phyloP scores from a whole-genome alignment of 2,329 filamentous ascomycete genomes.

The Colletotrichum siamense region DNA sequence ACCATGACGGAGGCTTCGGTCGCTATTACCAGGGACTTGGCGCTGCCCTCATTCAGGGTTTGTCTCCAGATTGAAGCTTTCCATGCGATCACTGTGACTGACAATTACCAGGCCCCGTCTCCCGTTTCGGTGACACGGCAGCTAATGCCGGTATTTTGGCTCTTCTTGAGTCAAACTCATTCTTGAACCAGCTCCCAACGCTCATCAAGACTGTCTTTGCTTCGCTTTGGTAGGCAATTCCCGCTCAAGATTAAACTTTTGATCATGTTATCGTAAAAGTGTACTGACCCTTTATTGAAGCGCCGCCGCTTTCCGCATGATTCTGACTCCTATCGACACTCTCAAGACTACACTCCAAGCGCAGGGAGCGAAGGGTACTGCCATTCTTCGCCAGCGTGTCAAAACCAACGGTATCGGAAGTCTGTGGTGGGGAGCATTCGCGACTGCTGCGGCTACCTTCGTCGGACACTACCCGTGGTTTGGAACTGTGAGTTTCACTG shows the following conservation, averaged over 20 bases:
- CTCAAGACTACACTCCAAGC: conserved; percentile 56
- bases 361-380: conserved; percentile 47
- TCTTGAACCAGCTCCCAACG: conserved; percentile 46
- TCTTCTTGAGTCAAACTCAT: conserved; percentile 50
- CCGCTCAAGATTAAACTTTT: neutral
- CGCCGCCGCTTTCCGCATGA: conserved; percentile 51
- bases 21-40: conserved; percentile 52
- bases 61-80: neutral
- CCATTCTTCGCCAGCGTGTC: conserved; percentile 47
- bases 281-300: conserved; percentile 24
- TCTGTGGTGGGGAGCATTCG: conserved; percentile 55
- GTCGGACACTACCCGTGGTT: conserved; percentile 57
- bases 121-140: conserved; percentile 53
- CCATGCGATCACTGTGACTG: neutral
- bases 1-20: conserved; percentile 43
- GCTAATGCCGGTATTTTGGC: conserved; percentile 56
- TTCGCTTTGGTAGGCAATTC: conserved; percentile 41
- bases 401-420: conserved; percentile 49
- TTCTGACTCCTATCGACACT: conserved; percentile 53
- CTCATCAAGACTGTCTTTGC: conserved; percentile 51
- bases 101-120: conserved; percentile 41
- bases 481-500: conserved; percentile 41
- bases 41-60: conserved; percentile 50
- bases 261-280: neutral
- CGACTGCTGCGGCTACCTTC: conserved; percentile 53